Evolutionary conservation across 768 basidiomycete species (phyloP).

Genomic region (Heimioporus sp.): DNA sequence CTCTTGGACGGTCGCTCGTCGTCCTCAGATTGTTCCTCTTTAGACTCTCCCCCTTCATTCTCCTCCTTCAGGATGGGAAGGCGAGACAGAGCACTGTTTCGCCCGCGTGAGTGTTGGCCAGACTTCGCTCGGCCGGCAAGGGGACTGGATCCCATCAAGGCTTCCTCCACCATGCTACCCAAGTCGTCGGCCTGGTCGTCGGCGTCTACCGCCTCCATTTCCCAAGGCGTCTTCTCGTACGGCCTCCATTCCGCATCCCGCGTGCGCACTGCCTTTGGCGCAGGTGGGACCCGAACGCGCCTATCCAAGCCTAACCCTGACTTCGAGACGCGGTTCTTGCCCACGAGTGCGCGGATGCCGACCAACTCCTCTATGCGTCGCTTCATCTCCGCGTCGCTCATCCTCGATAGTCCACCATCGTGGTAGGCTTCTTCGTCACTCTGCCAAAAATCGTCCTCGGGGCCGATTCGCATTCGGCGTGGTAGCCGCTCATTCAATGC

Average conservation of each 20-base stretch:
- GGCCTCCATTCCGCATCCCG: slow-evolving; percentile 16
- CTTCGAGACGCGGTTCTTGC: slow-evolving; percentile 25
- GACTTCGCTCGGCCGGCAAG: slow-evolving; percentile 21
- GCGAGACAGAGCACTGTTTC: not conserved
- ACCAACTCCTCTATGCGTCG: slow-evolving; percentile 58
- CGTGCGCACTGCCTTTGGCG: slow-evolving; percentile 29
- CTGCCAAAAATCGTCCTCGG: slow-evolving; percentile 28
- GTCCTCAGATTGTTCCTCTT: slow-evolving; percentile 6
- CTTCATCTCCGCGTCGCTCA: slow-evolving; percentile 46
- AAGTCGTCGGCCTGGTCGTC: slow-evolving; percentile 7
- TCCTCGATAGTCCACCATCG: slow-evolving; percentile 17
- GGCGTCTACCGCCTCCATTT: slow-evolving; percentile 19
- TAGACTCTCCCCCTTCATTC: slow-evolving; percentile 18
- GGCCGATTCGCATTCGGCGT: slow-evolving; percentile 46
- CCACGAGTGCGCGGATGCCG: slow-evolving; percentile 43
- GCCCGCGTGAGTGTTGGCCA: slow-evolving; percentile 4
- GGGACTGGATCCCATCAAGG: slow-evolving; percentile 23
- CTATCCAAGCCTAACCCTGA: slow-evolving; percentile 23
- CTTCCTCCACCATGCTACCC: slow-evolving; percentile 15
- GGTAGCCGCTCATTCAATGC: slow-evolving; percentile 60
- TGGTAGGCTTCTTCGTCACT: not conserved
- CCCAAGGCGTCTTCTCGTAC: slow-evolving; percentile 21
- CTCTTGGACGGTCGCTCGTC: slow-evolving; percentile 21
- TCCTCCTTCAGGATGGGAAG: slow-evolving; percentile 30
- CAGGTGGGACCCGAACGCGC: slow-evolving; percentile 28